These are phyloP conservation scores for Ocimum tenuiflorum DNA, from an alignment of 257 asterid genomes.

Conservation along the genomic window DNA sequence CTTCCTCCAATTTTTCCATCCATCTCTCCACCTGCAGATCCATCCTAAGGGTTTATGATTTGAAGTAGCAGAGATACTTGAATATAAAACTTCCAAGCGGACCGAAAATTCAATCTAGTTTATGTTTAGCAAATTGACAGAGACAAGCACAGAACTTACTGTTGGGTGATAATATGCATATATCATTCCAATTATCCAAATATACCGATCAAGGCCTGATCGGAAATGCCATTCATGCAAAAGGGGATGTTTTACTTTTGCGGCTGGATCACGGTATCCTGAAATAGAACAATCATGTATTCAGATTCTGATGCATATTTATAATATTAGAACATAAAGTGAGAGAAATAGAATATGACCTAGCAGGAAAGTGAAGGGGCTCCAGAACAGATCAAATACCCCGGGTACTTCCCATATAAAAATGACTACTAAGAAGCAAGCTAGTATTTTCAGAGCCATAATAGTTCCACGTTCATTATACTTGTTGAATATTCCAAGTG, in stretches of 20 bases:
- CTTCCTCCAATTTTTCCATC: constrained; percentile 94
- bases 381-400: constrained; percentile 65
- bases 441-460: constrained; percentile 57
- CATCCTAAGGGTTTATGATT: constrained; percentile 9
- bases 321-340: constrained; percentile 8
- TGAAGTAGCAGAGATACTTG: constrained; percentile 1
- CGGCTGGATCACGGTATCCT: constrained; percentile 70
- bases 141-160: constrained; percentile 32
- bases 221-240: constrained; percentile 86
- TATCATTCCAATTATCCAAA: constrained; percentile 90
- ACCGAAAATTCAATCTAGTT: neutral
- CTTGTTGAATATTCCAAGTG: constrained; percentile 74
- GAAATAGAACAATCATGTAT: constrained; percentile 19
- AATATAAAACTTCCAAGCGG: constrained; percentile 1
- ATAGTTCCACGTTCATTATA: constrained; percentile 64
- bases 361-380: constrained; percentile 70
- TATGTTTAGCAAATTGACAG: constrained; percentile 5
- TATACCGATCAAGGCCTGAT: constrained; percentile 81
- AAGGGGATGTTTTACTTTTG: constrained; percentile 43
- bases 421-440: constrained; percentile 76
- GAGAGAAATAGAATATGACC: constrained; percentile 38
- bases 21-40: constrained; percentile 68
- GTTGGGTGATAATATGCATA: constrained; percentile 90
- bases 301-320: constrained; percentile 10
- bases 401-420: constrained; percentile 80